These are phyloP conservation scores for Euphorbia corollata DNA, from an alignment of 441 rosid species.

Conservation along the genomic window DNA sequence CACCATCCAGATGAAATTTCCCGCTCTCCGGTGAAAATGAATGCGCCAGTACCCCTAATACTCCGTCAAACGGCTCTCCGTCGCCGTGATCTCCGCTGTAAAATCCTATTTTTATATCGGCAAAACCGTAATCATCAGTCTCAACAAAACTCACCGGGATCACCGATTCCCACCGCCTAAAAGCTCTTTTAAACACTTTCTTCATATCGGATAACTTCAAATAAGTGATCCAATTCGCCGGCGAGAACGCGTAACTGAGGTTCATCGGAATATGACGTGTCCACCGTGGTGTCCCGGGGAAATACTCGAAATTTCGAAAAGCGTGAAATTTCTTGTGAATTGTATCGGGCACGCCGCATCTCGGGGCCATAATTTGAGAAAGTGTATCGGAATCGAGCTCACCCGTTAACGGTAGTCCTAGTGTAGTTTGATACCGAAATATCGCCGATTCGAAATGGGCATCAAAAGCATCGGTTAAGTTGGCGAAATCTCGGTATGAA, in stretches of 20 bases:
- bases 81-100: constrained; percentile 81
- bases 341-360: constrained; percentile 53
- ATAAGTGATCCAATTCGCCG: constrained; percentile 35
- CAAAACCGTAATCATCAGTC: constrained; percentile 41
- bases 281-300: constrained; percentile 69
- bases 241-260: constrained; percentile 63
- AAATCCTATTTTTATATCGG: constrained; percentile 77
- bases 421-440: constrained; percentile 34
- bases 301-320: constrained; percentile 39
- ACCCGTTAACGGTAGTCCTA: constrained; percentile 47
- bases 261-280: constrained; percentile 36
- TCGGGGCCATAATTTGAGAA: constrained; percentile 35
- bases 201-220: constrained; percentile 30
- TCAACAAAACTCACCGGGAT: constrained; percentile 57
- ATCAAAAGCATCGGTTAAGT: constrained; percentile 28
- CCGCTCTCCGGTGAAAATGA: constrained; percentile 81
- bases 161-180: constrained; percentile 57
- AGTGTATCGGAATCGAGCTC: constrained; percentile 45
- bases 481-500: constrained; percentile 5
- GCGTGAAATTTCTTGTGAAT: constrained; percentile 21
- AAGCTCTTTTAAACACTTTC: constrained; percentile 49
- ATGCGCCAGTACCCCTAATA: constrained; percentile 65
- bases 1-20: constrained; percentile 64
- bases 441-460: constrained; percentile 34
- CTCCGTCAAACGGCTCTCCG: constrained; percentile 87